phyloP scores from a whole-genome alignment of 2,329 filamentous ascomycete species.

The Aspergillus vadensis region DNA sequence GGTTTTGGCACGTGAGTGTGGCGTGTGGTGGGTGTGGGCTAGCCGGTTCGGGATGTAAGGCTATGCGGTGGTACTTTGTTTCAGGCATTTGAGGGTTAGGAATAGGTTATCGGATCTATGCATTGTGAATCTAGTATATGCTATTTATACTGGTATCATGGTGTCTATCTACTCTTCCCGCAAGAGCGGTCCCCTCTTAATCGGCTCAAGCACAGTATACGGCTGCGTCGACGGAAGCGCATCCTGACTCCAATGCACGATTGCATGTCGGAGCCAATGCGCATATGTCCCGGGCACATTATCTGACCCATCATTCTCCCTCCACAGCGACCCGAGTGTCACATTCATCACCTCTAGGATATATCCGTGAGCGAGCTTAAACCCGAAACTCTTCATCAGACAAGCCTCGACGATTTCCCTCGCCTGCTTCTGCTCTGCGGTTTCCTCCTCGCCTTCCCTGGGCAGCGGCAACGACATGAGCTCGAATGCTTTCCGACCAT shows the following conservation, averaged over 20 bases:
- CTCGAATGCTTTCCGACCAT: slow-evolving; percentile 9
- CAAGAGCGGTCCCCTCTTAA: background rate
- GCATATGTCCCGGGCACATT: slow-evolving; percentile 6
- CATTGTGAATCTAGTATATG: background rate
- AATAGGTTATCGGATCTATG: background rate
- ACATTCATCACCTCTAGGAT: slow-evolving; percentile 1
- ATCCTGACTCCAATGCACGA: slow-evolving; percentile 8
- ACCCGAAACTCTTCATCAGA: slow-evolving; percentile 5
- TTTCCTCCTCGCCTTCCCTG: slow-evolving; percentile 2
- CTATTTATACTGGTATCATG: background rate
- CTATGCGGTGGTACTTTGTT: background rate
- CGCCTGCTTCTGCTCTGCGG: slow-evolving; percentile 1
- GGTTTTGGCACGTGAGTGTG: too few species aligned
- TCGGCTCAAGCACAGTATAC: background rate
- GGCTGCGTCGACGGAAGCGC: background rate
- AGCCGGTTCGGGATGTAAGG: too few species aligned
- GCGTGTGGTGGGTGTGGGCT: too few species aligned
- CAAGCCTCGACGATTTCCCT: slow-evolving; percentile 6
- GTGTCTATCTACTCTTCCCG: background rate
- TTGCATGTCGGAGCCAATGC: slow-evolving; percentile 3
- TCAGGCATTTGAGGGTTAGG: background rate
- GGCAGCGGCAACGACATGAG: slow-evolving; percentile 8
- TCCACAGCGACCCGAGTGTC: slow-evolving; percentile 8
- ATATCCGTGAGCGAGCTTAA: slow-evolving; percentile 8
- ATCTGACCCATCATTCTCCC: slow-evolving; percentile 1